A percentile compares a stretch with the other conserved stretches of the same genome.
These are phyloP conservation scores for Pseudoturritis turrita DNA, from an alignment of 345 rosid species.

Conservation along the genomic window DNA sequence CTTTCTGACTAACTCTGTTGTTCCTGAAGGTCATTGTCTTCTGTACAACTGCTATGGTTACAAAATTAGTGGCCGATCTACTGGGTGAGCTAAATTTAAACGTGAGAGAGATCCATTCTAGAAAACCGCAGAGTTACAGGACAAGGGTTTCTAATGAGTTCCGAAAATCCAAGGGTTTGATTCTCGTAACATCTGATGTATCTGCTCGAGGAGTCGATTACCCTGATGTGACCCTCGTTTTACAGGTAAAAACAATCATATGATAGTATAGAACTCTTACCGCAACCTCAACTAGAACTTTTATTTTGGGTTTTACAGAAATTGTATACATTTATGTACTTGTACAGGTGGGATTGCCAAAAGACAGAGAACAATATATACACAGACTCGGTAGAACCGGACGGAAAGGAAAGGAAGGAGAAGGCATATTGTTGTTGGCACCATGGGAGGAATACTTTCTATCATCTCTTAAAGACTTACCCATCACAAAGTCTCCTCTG, in stretches of 20 bases:
- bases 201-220: slow-evolving; percentile 99
- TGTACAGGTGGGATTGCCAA: slow-evolving; percentile 74
- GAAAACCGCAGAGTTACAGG: slow-evolving; percentile 91
- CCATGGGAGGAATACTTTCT: slow-evolving; percentile 94
- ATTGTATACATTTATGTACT: not conserved
- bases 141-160: slow-evolving; percentile 88
- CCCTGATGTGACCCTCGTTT: slow-evolving; percentile 93
- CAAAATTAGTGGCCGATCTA: slow-evolving; percentile 69
- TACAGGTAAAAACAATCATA: slow-evolving; percentile 55
- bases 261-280: not conserved
- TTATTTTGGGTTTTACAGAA: not conserved
- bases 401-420: slow-evolving; percentile 92
- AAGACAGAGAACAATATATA: slow-evolving; percentile 88
- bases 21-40: slow-evolving; percentile 74
- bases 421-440: slow-evolving; percentile 76
- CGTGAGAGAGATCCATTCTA: slow-evolving; percentile 92
- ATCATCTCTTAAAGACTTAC: slow-evolving; percentile 72
- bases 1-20: not conserved
- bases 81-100: slow-evolving; percentile 72
- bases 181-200: slow-evolving; percentile 95
- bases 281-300: not conserved
- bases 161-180: slow-evolving; percentile 89
- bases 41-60: slow-evolving; percentile 97
- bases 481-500: slow-evolving; percentile 55
- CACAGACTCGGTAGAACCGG: slow-evolving; percentile 98